Evolutionary conservation across 2,329 filamentous ascomycete genomes (phyloP).

Genomic region (Colletotrichum euphorbiae): DNA sequence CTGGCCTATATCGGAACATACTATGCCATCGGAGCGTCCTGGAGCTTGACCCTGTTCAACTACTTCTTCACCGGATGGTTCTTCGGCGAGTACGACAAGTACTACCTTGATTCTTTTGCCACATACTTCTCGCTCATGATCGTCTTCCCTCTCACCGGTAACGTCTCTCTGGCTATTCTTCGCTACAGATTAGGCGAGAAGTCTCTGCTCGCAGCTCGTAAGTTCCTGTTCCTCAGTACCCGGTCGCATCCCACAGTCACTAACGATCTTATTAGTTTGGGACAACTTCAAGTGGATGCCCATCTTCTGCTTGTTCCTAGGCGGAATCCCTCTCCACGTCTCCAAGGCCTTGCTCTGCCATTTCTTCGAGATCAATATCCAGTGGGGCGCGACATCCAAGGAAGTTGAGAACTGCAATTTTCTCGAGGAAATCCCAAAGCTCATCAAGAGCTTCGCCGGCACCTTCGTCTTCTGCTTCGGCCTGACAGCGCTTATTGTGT

Average conservation of each 20-base stretch:
- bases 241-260: conserved; percentile 30
- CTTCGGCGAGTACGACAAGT: conserved; percentile 73
- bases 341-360: conserved; percentile 55
- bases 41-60: conserved; percentile 75
- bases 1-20: conserved; percentile 74
- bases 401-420: conserved; percentile 68
- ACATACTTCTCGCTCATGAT: conserved; percentile 72
- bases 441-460: conserved; percentile 64
- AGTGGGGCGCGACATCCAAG: conserved; percentile 69
- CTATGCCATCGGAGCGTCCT: conserved; percentile 76
- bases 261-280: conserved; percentile 47
- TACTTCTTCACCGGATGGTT: conserved; percentile 80
- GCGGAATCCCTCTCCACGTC: conserved; percentile 57
- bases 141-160: conserved; percentile 73
- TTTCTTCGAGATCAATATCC: conserved; percentile 57
- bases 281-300: conserved; percentile 74
- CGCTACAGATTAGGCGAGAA: conserved; percentile 71
- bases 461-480: conserved; percentile 64
- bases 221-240: conserved; percentile 47
- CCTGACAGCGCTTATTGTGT: conserved; percentile 60
- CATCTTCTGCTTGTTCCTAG: conserved; percentile 60
- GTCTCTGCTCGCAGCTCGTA: conserved; percentile 54
- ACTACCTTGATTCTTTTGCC: conserved; percentile 75
- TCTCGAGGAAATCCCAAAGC: conserved; percentile 65
- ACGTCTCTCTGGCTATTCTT: conserved; percentile 70